phyloP scores from a whole-genome alignment of 495 filamentous ascomycete genomes.

The Lophium mytilinum region DNA sequence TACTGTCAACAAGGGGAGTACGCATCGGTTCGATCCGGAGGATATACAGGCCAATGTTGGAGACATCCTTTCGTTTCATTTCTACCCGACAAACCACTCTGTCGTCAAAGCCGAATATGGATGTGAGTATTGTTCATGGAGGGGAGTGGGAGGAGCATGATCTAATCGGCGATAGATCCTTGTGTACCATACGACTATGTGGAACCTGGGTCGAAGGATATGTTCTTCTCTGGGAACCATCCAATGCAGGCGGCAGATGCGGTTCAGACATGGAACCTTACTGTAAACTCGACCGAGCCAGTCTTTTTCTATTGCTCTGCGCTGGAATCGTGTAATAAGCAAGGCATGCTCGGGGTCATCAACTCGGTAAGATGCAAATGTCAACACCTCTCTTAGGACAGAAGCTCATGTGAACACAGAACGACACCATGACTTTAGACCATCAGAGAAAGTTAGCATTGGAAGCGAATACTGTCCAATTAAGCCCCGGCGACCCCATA shows the following conservation, averaged over 20 bases:
- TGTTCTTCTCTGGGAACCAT: constrained; percentile 15
- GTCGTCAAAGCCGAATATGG: constrained; percentile 21
- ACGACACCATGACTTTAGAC: constrained; percentile 11
- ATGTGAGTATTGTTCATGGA: background rate
- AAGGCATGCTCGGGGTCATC: constrained; percentile 40
- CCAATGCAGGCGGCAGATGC: background rate
- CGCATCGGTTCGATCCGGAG: constrained; percentile 18
- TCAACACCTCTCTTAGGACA: constrained; percentile 11
- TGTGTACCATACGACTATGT: background rate
- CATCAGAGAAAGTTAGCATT: constrained; percentile 28
- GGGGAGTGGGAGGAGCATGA: background rate
- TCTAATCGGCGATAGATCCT: background rate
- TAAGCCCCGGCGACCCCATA: constrained; percentile 39
- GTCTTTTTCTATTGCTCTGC: constrained; percentile 57
- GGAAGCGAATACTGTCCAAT: constrained; percentile 25
- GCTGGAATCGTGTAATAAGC: constrained; percentile 34
- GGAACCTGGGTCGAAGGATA: background rate
- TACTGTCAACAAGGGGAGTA: constrained; percentile 18
- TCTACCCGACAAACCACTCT: constrained; percentile 53
- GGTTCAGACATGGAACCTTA: constrained; percentile 38
- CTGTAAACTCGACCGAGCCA: constrained; percentile 49
- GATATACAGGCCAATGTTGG: constrained; percentile 21
- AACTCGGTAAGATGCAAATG: constrained; percentile 30
- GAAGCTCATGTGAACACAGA: constrained; percentile 4
- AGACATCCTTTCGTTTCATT: constrained; percentile 42